Conservation (phyloP, 2,329 filamentous ascomycete species). For the Diaporthe sp. region DNA sequence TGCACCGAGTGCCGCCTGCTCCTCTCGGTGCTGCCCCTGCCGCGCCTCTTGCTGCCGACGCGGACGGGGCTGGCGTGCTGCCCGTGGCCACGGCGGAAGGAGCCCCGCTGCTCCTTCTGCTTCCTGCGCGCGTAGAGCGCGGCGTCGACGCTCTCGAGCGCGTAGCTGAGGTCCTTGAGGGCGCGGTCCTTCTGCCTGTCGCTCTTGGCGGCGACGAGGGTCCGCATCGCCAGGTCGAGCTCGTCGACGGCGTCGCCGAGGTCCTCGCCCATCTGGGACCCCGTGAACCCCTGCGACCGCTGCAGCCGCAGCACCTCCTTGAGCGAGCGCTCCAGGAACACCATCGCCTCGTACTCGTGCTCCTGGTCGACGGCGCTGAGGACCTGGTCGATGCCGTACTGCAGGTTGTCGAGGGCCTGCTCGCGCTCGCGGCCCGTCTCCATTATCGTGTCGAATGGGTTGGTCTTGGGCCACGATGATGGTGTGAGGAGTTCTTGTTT, state of each 20-base stretch:
- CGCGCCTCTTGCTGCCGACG: neutral
- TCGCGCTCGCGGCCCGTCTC: conserved; percentile 29
- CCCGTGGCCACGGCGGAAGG: too few species aligned
- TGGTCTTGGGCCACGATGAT: conserved; percentile 9
- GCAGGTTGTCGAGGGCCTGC: conserved; percentile 36
- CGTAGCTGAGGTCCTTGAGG: conserved; percentile 30
- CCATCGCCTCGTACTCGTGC: conserved; percentile 37
- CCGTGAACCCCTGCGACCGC: conserved; percentile 20
- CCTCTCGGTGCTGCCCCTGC: neutral
- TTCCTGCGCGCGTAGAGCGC: conserved; percentile 22
- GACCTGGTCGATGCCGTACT: conserved; percentile 36
- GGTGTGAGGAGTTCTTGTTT: conserved; percentile 24
- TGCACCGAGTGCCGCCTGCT: conserved; percentile 33
- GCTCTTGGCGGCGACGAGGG: conserved; percentile 30
- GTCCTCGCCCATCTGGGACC: conserved; percentile 29
- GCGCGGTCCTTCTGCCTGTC: conserved; percentile 34
- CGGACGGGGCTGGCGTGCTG: neutral
- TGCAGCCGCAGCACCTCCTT: conserved; percentile 35
- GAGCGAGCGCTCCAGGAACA: conserved; percentile 32
- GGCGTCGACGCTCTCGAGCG: conserved; percentile 33
- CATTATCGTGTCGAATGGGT: conserved; percentile 27
- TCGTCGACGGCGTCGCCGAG: conserved; percentile 38
- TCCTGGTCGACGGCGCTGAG: conserved; percentile 23
- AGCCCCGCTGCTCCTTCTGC: conserved; percentile 6
- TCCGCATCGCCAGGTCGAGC: conserved; percentile 31